Evolutionary conservation across 768 basidiomycete genomes (phyloP).

Genomic region (Exsudoporus frostii): DNA sequence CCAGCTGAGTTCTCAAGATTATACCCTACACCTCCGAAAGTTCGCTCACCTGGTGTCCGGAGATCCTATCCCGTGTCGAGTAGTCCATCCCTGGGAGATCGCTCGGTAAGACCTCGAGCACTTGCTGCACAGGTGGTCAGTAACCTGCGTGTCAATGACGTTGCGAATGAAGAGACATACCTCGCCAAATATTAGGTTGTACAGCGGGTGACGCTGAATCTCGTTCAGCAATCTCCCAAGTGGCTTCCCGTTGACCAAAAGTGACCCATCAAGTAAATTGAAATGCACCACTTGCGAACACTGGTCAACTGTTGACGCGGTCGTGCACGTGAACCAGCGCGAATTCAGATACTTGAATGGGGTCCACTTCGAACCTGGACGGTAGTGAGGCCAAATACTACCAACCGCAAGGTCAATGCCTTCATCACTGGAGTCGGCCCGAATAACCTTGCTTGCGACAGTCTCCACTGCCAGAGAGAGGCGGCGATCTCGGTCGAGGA

Average conservation of each 20-base stretch:
- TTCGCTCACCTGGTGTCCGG: slow-evolving; percentile 15
- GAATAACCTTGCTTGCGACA: slow-evolving; percentile 1
- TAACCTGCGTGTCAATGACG: background rate
- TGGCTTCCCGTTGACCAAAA: too few species aligned
- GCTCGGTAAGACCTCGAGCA: slow-evolving; percentile 19
- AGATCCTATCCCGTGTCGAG: slow-evolving; percentile 16
- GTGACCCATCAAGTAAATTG: too few species aligned
- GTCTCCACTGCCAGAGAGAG: slow-evolving; percentile 26
- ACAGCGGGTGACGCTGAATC: too few species aligned
- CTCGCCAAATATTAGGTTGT: too few species aligned
- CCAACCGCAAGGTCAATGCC: slow-evolving; percentile 20
- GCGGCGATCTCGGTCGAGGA: slow-evolving; percentile 31
- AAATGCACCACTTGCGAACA: too few species aligned
- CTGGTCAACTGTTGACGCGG: too few species aligned
- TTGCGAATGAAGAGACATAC: background rate
- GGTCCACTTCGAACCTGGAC: slow-evolving; percentile 22
- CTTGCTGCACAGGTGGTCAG: slow-evolving; percentile 12
- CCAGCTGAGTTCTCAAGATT: background rate
- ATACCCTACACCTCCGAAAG: background rate
- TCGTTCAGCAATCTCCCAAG: too few species aligned
- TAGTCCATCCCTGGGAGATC: slow-evolving; percentile 29
- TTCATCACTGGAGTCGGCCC: background rate
- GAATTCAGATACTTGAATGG: slow-evolving; percentile 9
- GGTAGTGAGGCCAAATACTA: slow-evolving; percentile 24
- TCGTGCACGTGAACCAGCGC: slow-evolving; percentile 20